phyloP scores from a whole-genome alignment of 441 rosid species.

The Erodium moschatum region DNA sequence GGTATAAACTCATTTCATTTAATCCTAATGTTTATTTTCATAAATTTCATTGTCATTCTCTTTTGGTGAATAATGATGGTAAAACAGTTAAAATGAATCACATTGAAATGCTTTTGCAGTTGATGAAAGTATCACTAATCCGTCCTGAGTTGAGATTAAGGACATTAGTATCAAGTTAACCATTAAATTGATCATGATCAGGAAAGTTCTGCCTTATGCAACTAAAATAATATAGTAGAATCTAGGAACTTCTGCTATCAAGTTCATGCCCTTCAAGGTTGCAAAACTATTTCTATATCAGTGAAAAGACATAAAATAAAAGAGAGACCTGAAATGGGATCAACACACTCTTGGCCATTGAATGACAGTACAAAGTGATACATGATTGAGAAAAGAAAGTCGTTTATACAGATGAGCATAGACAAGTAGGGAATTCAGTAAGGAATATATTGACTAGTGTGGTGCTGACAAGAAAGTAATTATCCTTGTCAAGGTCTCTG shows the following conservation, averaged over 20 bases:
- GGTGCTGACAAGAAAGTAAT: slow-evolving; percentile 9
- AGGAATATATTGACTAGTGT: background rate
- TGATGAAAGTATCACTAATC: background rate
- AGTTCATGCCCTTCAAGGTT: background rate
- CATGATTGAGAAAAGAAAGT: background rate
- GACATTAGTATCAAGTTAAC: background rate
- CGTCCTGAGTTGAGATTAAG: background rate
- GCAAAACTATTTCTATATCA: background rate
- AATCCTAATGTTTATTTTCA: background rate
- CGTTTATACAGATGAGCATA: background rate
- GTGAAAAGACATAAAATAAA: no score
- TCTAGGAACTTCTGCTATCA: background rate
- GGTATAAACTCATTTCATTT: slow-evolving; percentile 31
- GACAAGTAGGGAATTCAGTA: background rate
- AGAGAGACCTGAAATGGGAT: no score
- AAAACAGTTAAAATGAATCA: background rate
- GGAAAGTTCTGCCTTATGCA: background rate
- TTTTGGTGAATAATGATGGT: background rate
- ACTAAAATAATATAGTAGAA: background rate
- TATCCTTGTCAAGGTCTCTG: slow-evolving; percentile 46
- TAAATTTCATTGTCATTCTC: background rate
- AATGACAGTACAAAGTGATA: background rate
- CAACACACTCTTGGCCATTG: no score
- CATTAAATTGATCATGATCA: background rate
- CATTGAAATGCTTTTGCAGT: background rate